Conservation (phyloP, 768 basidiomycete genomes). For the Chiua virens region DNA sequence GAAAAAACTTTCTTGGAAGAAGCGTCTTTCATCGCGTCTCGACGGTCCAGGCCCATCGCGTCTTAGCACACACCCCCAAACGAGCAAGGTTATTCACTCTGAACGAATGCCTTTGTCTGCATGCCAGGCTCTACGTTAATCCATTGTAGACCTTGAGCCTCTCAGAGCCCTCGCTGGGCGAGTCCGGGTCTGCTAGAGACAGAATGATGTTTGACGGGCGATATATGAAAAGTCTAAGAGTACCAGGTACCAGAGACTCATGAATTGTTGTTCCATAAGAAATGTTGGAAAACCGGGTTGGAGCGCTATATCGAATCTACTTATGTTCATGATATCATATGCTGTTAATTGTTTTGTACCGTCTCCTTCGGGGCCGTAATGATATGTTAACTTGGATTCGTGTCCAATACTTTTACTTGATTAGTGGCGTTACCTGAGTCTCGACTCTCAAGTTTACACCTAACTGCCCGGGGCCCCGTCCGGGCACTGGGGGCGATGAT, state of each 20-base stretch:
- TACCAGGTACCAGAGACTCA: not conserved
- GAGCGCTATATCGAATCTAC: slow-evolving; percentile 12
- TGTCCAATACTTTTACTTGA: slow-evolving; percentile 1
- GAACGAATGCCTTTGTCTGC: slow-evolving; percentile 16
- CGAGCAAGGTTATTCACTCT: slow-evolving; percentile 5
- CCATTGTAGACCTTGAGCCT: not conserved
- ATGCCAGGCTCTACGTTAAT: slow-evolving; percentile 21
- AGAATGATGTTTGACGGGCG: not conserved
- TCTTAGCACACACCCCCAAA: slow-evolving; percentile 3
- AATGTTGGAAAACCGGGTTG: not conserved
- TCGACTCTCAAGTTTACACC: too few relatives aligned
- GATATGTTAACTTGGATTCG: slow-evolving; percentile 25
- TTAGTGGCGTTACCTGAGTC: too few relatives aligned
- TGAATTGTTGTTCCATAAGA: slow-evolving; percentile 7
- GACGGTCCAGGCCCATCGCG: slow-evolving; percentile 3
- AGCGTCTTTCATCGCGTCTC: slow-evolving; percentile 9
- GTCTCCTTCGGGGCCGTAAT: slow-evolving; percentile 28
- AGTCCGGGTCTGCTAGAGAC: not conserved
- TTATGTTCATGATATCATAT: slow-evolving; percentile 29
- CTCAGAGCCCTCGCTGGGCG: not conserved
- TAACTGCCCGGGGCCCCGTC: too few relatives aligned
- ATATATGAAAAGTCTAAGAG: not conserved
- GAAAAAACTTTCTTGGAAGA: slow-evolving; percentile 38
- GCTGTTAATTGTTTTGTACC: slow-evolving; percentile 33
- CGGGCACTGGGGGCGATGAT: too few relatives aligned